Evolutionary conservation across 495 filamentous ascomycete genomes (phyloP).

Genomic region (Neurospora terricola): DNA sequence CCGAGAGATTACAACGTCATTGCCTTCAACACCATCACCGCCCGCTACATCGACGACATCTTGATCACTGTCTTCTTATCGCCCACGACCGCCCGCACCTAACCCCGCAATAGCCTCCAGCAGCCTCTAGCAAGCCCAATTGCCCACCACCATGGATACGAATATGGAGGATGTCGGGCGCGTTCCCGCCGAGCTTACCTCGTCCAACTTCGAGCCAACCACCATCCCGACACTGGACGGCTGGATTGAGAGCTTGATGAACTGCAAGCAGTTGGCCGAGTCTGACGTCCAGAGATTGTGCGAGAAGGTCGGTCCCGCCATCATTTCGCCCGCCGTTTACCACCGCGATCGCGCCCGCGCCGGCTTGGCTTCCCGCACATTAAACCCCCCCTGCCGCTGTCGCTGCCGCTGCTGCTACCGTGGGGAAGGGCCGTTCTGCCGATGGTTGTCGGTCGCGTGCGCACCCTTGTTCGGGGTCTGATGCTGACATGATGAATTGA

Average conservation of each 20-base stretch:
- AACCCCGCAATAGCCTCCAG: neutral
- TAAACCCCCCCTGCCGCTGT: neutral
- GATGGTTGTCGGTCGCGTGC: conserved; percentile 10
- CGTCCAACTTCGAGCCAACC: conserved; percentile 66
- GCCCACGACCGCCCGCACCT: neutral
- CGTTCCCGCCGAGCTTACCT: conserved; percentile 70
- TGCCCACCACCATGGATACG: conserved; percentile 64
- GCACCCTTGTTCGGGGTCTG: neutral
- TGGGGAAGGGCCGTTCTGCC: neutral
- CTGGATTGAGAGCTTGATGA: conserved; percentile 98
- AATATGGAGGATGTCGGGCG: conserved; percentile 97
- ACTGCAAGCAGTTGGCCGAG: conserved; percentile 94
- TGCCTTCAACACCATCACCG: conserved; percentile 2
- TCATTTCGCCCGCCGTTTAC: neutral
- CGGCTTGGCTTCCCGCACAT: neutral
- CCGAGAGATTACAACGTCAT: conserved; percentile 7
- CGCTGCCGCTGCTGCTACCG: neutral
- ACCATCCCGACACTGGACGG: conserved; percentile 90
- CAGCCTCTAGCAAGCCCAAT: conserved; percentile 4
- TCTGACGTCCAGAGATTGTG: conserved; percentile 91
- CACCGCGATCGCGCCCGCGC: neutral
- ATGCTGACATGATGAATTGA: conserved; percentile 1
- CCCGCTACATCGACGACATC: neutral
- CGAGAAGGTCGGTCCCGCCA: conserved; percentile 62
- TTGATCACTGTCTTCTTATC: neutral